These are phyloP conservation scores for Gymnopus androsaceus DNA, from an alignment of 1,284 basidiomycete species.

Conservation along the genomic window DNA sequence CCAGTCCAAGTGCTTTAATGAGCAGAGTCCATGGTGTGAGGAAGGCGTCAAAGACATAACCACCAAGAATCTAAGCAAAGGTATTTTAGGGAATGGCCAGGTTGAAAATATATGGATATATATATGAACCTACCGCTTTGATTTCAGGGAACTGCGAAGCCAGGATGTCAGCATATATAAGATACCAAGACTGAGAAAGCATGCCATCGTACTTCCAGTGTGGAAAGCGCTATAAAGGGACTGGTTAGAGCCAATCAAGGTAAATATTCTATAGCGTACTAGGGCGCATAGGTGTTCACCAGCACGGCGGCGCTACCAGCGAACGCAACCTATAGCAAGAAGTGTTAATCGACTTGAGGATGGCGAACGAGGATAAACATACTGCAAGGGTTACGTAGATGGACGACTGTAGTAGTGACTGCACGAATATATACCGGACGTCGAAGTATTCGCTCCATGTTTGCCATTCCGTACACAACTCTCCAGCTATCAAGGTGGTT, in stretches of 20 bases:
- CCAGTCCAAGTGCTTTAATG: constrained; percentile 77
- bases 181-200: constrained; percentile 6
- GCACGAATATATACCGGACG: constrained; percentile 54
- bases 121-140: constrained; percentile 56
- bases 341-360: neutral
- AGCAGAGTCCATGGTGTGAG: constrained; percentile 73
- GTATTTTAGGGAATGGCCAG: neutral
- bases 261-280: constrained; percentile 44
- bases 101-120: neutral
- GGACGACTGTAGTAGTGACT: constrained; percentile 62
- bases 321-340: constrained; percentile 51
- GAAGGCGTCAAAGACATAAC: constrained; percentile 72
- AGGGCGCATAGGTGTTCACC: constrained; percentile 68
- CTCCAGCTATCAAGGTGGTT: constrained; percentile 56
- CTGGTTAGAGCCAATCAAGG: neutral
- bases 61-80: constrained; percentile 60
- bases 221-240: constrained; percentile 62
- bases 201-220: constrained; percentile 72
- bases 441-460: constrained; percentile 66
- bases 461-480: constrained; percentile 71
- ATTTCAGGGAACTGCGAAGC: constrained; percentile 66
- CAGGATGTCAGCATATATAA: constrained; percentile 2
- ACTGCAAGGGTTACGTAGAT: constrained; percentile 67
- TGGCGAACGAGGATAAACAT: constrained; percentile 28
- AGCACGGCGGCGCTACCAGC: constrained; percentile 66